These are phyloP conservation scores for Hypoxylon rubiginosum DNA, from an alignment of 2,329 filamentous ascomycete species.

Conservation along the genomic window DNA sequence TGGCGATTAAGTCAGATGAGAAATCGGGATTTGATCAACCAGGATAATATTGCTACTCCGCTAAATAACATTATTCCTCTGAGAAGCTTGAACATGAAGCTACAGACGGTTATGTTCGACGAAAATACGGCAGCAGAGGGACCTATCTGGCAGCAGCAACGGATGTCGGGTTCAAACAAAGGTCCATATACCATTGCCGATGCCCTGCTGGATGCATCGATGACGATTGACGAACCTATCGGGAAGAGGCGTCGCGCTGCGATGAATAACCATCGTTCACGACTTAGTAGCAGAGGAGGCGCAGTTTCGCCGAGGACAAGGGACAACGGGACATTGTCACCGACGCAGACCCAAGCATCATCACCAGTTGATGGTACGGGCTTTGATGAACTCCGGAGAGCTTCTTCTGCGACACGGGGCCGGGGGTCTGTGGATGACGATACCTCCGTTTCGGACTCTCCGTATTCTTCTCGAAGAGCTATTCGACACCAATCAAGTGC, in stretches of 20 bases:
- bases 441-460: slow-evolving; percentile 56
- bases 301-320: slow-evolving; percentile 56
- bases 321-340: slow-evolving; percentile 49
- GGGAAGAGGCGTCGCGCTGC: slow-evolving; percentile 66
- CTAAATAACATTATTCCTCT: slow-evolving; percentile 81
- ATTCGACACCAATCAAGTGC: slow-evolving; percentile 72
- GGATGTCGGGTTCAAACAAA: slow-evolving; percentile 53
- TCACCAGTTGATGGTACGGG: slow-evolving; percentile 49
- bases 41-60: slow-evolving; percentile 58
- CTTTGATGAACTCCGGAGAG: slow-evolving; percentile 57
- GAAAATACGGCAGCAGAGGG: slow-evolving; percentile 72
- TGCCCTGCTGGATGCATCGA: slow-evolving; percentile 90
- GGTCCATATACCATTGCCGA: slow-evolving; percentile 85
- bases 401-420: slow-evolving; percentile 52
- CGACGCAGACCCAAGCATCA: slow-evolving; percentile 46
- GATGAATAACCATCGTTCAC: slow-evolving; percentile 64
- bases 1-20: slow-evolving; percentile 85
- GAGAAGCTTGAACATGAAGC: slow-evolving; percentile 80
- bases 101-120: slow-evolving; percentile 94
- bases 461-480: slow-evolving; percentile 59
- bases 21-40: slow-evolving; percentile 63
- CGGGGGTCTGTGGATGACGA: slow-evolving; percentile 52
- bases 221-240: slow-evolving; percentile 80
- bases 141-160: slow-evolving; percentile 51
- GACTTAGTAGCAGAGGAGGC: slow-evolving; percentile 56